Evolutionary conservation across 2,329 filamentous ascomycete genomes (phyloP), one percentile per base, ranked within the genome.

Genomic region (Claviceps purpurea): DNA sequence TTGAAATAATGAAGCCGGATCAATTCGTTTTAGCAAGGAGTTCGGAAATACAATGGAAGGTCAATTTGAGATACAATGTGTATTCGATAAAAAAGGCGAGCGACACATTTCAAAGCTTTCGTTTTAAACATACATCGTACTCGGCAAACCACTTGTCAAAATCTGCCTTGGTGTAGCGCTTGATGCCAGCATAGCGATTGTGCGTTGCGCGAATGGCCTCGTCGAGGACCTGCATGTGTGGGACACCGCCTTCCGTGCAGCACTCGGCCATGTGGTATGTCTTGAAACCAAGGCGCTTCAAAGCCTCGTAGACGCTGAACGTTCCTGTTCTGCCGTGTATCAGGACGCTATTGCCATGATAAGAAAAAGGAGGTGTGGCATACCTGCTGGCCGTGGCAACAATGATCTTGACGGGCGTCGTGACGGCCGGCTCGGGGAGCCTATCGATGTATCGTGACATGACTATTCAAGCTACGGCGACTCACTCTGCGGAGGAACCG

Each of bases 111-210:
- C 30, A 34, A 34, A 11, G 10, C 10, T 34, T 34, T 11, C 8
- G 4, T 34, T 34, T 34, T 11, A 11, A 34, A 52, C 63, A 50
- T 56, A 68, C 68, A 52, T 69, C 66, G 45, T 68, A 68, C 22
- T 65, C 60, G 26, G 64, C 65, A 26, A 69, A 64, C 62, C 67
- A 69, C 56, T 69, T 70, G 54, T 70, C 68, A 45, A 68, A 70
- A 43, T 70, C 68, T 11, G 57, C 58, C 18, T 26, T 42, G 22
- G 14, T 43, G 45, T 48, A 52, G 14, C 51, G 47, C 22, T 53
- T 41, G 16, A 50, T 42, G 22, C 47, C 47, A 7, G 51, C 41
- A 37, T 20, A 50, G 8, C 47, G 47, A 24, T 64, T 62, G 41
- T 62, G 56, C 26, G 67, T 62, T 13, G 64, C 64, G 0, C 54